phyloP scores from a whole-genome alignment of 176 grass and related monocot genomes.

The Aegilops sharonensis region DNA sequence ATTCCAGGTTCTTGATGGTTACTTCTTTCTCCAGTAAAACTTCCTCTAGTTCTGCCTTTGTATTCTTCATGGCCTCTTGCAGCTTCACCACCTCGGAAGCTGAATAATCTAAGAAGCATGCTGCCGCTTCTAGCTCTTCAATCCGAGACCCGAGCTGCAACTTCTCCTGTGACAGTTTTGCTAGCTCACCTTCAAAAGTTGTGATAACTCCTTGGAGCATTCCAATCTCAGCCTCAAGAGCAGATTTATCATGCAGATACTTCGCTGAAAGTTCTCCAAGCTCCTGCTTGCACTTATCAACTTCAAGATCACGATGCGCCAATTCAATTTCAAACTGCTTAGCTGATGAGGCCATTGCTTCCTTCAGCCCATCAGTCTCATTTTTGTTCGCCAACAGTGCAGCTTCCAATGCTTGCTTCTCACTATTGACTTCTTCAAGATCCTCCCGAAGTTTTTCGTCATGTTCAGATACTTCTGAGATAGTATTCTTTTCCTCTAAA shows the following conservation, averaged over 20 bases:
- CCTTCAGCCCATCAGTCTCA: slow-evolving; percentile 63
- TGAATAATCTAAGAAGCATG: slow-evolving; percentile 23
- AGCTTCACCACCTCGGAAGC: slow-evolving; percentile 43
- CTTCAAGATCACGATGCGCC: slow-evolving; percentile 45
- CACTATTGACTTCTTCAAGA: slow-evolving; percentile 39
- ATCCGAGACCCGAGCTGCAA: slow-evolving; percentile 28
- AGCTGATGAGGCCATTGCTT: slow-evolving; percentile 51
- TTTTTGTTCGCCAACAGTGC: slow-evolving; percentile 38
- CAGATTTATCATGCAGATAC: slow-evolving; percentile 61
- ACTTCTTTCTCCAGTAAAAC: slow-evolving; percentile 45
- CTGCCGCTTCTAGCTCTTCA: slow-evolving; percentile 44
- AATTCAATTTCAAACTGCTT: slow-evolving; percentile 60
- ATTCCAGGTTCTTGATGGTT: slow-evolving; percentile 41
- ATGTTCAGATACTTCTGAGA: slow-evolving; percentile 31
- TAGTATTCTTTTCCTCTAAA: slow-evolving; percentile 50
- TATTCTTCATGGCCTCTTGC: slow-evolving; percentile 39
- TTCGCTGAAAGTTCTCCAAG: slow-evolving; percentile 41
- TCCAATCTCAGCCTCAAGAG: slow-evolving; percentile 51
- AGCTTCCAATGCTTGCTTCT: slow-evolving; percentile 50
- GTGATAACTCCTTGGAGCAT: slow-evolving; percentile 33
- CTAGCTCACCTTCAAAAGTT: slow-evolving; percentile 33
- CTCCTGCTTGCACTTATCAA: slow-evolving; percentile 55
- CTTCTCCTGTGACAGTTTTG: slow-evolving; percentile 42
- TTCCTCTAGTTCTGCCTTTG: slow-evolving; percentile 56
- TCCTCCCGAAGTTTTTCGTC: slow-evolving; percentile 39